phyloP scores from a whole-genome alignment of 352 stramenopile genomes.

The Lagenidium giganteum region DNA sequence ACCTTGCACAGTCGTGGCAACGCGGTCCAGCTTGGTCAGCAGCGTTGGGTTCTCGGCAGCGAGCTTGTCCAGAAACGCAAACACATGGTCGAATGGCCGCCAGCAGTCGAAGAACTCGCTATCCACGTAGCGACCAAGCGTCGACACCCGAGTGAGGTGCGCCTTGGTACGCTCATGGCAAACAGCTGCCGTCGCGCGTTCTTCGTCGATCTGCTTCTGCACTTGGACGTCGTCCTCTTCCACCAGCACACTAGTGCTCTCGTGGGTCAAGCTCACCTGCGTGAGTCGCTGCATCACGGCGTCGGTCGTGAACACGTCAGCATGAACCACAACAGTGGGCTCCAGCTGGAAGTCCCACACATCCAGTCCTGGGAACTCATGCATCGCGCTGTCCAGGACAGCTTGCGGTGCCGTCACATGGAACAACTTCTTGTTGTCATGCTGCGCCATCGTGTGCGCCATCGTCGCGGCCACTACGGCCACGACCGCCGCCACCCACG shows the following conservation, averaged over 20 bases:
- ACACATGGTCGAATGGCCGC: conserved; percentile 15
- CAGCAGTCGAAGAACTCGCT: conserved; percentile 25
- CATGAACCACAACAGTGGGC: conserved; percentile 4
- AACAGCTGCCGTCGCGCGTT: not conserved
- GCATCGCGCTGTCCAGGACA: conserved; percentile 13
- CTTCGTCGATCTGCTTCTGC: conserved; percentile 2
- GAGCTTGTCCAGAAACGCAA: conserved; percentile 14
- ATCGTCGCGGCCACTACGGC: too few species aligned
- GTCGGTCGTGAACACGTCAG: conserved; percentile 8
- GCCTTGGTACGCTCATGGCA: conserved; percentile 2
- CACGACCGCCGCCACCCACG: conserved; percentile 9
- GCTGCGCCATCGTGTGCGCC: conserved; percentile 13
- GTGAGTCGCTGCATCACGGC: conserved; percentile 4
- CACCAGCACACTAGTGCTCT: conserved; percentile 1
- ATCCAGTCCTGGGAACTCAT: conserved; percentile 9
- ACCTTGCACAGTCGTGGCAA: conserved; percentile 14
- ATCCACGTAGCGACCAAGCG: conserved; percentile 6
- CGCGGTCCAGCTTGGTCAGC: conserved; percentile 12
- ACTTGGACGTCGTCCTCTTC: conserved; percentile 3
- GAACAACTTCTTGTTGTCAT: conserved; percentile 32
- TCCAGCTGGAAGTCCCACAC: conserved; percentile 10
- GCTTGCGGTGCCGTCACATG: conserved; percentile 25
- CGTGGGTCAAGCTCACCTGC: conserved; percentile 5
- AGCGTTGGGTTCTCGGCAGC: conserved; percentile 13
- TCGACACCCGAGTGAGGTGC: conserved; percentile 1